phyloP scores from a whole-genome alignment of 108 stramenopile genomes.

The Schizochytrium sp. region DNA sequence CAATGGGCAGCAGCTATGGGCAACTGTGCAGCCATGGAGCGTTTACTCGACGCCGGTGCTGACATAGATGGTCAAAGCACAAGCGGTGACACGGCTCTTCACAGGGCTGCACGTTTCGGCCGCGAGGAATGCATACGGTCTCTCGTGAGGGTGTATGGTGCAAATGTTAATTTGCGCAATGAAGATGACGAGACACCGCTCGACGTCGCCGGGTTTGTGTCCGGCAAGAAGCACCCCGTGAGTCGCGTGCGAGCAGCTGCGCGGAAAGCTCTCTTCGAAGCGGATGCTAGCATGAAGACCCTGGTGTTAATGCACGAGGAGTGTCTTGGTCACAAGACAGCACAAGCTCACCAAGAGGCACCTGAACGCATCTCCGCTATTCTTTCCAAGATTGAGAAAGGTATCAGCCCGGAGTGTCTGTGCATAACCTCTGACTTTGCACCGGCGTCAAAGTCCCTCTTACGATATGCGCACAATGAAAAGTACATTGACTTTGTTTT shows the following conservation, averaged over 20 bases:
- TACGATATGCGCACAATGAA: constrained; percentile 9
- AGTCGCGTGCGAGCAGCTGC: not conserved
- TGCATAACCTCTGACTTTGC: not conserved
- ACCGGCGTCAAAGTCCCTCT: not conserved
- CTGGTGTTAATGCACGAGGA: constrained; percentile 34
- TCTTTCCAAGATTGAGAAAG: constrained; percentile 15
- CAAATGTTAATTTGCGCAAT: constrained; percentile 18
- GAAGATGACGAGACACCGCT: constrained; percentile 9
- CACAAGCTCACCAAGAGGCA: constrained; percentile 47
- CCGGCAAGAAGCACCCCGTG: not conserved
- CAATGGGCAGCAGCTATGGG: constrained; percentile 61
- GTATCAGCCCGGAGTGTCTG: not conserved
- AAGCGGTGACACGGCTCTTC: constrained; percentile 40
- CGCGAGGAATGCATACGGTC: not conserved
- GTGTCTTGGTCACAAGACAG: constrained; percentile 21
- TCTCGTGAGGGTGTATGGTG: constrained; percentile 2
- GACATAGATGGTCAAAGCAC: not conserved
- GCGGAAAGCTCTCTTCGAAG: not conserved
- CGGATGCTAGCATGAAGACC: not conserved
- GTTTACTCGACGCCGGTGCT: constrained; percentile 2
- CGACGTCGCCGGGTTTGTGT: not conserved
- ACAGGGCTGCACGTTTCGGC: constrained; percentile 44
- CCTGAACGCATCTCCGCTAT: constrained; percentile 26
- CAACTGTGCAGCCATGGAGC: constrained; percentile 7
- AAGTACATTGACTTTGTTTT: constrained; percentile 58